Conservation (phyloP, 768 basidiomycete species). For the Podaxis sp. region DNA sequence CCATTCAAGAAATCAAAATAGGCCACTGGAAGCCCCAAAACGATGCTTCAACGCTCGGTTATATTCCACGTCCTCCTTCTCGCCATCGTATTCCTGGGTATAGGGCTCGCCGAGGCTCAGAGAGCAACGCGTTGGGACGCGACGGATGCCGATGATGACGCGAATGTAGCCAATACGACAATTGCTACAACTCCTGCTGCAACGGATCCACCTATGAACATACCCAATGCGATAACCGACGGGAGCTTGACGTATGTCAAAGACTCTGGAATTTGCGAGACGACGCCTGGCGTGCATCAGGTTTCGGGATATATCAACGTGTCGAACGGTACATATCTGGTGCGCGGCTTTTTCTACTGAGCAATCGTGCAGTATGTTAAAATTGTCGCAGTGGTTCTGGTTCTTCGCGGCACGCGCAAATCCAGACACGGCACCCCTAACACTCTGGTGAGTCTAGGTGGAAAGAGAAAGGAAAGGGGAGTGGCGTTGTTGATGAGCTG, state of each 20-base stretch:
- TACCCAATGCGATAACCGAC: background rate
- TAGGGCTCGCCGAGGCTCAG: background rate
- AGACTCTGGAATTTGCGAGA: conserved; percentile 35
- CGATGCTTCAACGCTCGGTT: background rate
- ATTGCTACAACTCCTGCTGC: background rate
- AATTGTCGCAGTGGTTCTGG: conserved; percentile 53
- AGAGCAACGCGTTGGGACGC: background rate
- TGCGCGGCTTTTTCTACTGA: conserved; percentile 20
- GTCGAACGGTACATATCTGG: conserved; percentile 56
- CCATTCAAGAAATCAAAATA: background rate
- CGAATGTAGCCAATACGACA: background rate
- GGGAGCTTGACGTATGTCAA: conserved; percentile 6
- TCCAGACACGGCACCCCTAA: conserved; percentile 56
- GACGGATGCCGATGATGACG: background rate
- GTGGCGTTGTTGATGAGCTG: background rate
- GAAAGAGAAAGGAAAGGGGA: conserved; percentile 18
- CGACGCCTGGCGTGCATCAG: conserved; percentile 57
- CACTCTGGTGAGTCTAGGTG: conserved; percentile 64
- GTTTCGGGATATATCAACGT: conserved; percentile 67
- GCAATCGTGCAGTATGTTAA: background rate
- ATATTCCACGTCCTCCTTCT: background rate
- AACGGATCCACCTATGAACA: background rate
- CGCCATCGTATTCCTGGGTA: background rate
- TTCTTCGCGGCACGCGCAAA: conserved; percentile 65
- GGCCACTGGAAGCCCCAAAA: background rate